These are phyloP conservation scores for Boletus tomentosulus DNA, from an alignment of 768 basidiomycete genomes.

Conservation along the genomic window DNA sequence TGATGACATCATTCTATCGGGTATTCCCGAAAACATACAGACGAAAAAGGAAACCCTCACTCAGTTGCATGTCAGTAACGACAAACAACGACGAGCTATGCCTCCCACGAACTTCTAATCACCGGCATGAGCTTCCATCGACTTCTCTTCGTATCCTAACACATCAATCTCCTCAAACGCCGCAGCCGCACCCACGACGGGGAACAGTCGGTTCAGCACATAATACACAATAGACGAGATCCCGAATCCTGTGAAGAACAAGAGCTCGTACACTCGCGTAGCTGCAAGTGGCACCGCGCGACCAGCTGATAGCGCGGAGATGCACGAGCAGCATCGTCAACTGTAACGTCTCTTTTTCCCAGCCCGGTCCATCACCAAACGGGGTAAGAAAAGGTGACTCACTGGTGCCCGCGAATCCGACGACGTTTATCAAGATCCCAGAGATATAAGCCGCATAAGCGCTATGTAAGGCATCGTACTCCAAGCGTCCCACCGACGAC, in stretches of 20 bases:
- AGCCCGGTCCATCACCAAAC: neutral
- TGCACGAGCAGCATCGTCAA: neutral
- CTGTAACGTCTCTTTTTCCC: neutral
- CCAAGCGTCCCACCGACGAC: slow-evolving; percentile 1
- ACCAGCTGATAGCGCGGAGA: slow-evolving; percentile 40
- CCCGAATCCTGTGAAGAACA: slow-evolving; percentile 83
- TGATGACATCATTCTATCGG: slow-evolving; percentile 27
- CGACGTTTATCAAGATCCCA: slow-evolving; percentile 79
- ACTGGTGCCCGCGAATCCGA: slow-evolving; percentile 78
- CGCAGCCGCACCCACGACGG: slow-evolving; percentile 46
- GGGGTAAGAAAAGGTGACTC: slow-evolving; percentile 19
- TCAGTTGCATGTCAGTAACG: neutral
- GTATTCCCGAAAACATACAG: slow-evolving; percentile 17
- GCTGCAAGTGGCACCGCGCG: slow-evolving; percentile 60
- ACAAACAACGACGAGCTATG: neutral
- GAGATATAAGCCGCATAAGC: slow-evolving; percentile 65
- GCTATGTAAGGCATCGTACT: slow-evolving; percentile 25
- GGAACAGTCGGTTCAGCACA: slow-evolving; percentile 54
- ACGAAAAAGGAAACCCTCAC: slow-evolving; percentile 7
- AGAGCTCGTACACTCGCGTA: slow-evolving; percentile 69
- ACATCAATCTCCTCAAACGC: slow-evolving; percentile 57
- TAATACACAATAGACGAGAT: slow-evolving; percentile 64
- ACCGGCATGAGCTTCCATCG: neutral
- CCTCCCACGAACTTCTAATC: neutral
- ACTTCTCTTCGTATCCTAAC: slow-evolving; percentile 25